Base-by-base conservation (phyloP, 768 basidiomycete species). In the Tricholomella constricta region DNA sequence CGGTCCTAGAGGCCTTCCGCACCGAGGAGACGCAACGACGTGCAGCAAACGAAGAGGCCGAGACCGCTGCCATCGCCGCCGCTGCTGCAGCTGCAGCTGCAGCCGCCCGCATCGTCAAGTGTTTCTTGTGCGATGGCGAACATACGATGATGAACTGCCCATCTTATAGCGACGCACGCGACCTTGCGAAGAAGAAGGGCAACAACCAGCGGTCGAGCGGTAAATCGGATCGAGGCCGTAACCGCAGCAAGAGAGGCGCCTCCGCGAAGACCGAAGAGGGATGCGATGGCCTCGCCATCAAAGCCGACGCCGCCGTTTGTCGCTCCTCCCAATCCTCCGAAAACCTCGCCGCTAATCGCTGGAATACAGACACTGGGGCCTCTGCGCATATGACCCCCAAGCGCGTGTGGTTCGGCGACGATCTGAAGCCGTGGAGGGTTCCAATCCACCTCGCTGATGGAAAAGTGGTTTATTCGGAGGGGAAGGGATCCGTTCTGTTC, bases 401-500 rank as follows among this genome's bases (percentile, higher is more conserved):
- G 6, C 36, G n/a, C 14, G 36, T 6, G 6, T 37, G 36, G 36
- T 19, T 37, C 6, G 5, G 6, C n/a, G 19, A 6, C 29, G 11
- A 29, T 29, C 29, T 29, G 6, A 6, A 29, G 6, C 19, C 19
- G n/a, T 29, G 29, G 29, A 29, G 29, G 11, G 29, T 29, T 29
- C 29, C 36, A 4, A 37, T 37, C 19, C n/a, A n/a, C 36, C 14
- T 37, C 6, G 36, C 36, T 15, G 27, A 19, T 51, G 56, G 10
- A 32, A 56, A 29, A 6, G 11, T 29, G 6, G 11, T 29, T 6
- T 29, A 29, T 29, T 29, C 11, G 29, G 29, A 6, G 23, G 43
- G 2, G 23, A 31, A 32, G 23, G 46, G 52, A 44, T 40, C 42
- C 47, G 55, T 62, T 41, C 48, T 44, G 20, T 37, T 58, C 17